Evolutionary conservation across 2,329 filamentous ascomycete genomes (phyloP), one percentile per base, ranked within the genome.

Genomic region (Ascomycota sp.): DNA sequence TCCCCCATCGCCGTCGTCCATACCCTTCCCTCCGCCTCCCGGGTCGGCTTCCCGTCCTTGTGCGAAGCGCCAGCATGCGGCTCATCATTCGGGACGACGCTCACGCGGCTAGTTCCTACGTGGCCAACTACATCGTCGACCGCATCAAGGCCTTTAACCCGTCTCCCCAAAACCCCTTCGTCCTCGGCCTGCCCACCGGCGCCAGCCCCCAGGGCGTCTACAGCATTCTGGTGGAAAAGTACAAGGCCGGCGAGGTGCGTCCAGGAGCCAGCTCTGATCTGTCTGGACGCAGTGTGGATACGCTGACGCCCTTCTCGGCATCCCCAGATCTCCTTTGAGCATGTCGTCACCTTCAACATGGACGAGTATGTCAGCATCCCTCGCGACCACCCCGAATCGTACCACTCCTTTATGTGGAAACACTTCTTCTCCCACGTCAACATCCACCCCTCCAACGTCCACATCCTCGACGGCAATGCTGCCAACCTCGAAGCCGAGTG

Each of bases 271-370:
- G 15, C 10, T 28, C 23, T 11, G 13, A 11, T 20, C 13, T 13
- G 29, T 8, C 7, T 22, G 19, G 7, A 2, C 5, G 7, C 20
- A 3, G 15, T 13, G 8, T 17, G 8, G 7, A 17, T 17, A 17
- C 15, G 28, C 23, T 21, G 13, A 26, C 47, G 13, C 10, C 32
- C 8, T 29, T 10, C 5, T 9, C 20, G 5, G 4, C 11, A 80
- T 17, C 15, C 15, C 15, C 25, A 17, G 46, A 73, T 91, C 44
- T 86, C 80, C 1, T 91, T 91, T 50, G 73, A 75, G 45, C 69
- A 91, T 75, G 79, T 91, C 44, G 68, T 89, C 46, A 91, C 81
- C 19, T 91, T 91, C 63, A 89, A 89, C 54, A 89, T 89, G 81
- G 81, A 91, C 54, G 81, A 91, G 56, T 91, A 91, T 45, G 78